phyloP scores from a whole-genome alignment of 1,139 yeast genomes.

The Pneumocystis wakefieldiae region DNA sequence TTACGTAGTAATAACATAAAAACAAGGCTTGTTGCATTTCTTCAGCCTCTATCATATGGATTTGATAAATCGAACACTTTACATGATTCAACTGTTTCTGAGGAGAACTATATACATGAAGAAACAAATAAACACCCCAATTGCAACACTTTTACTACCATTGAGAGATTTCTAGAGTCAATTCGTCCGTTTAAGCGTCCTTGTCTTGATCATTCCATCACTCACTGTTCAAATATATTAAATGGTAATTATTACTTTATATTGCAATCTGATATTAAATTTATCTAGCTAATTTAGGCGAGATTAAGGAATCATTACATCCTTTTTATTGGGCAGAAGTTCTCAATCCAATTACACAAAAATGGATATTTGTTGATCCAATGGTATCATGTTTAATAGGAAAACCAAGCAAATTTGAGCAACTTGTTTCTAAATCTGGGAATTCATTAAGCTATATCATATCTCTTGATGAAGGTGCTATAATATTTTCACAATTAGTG shows the following conservation, averaged over 20 bases:
- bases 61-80: constrained; percentile 20
- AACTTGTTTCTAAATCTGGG: constrained; percentile 45
- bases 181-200: not conserved
- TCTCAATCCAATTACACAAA: constrained; percentile 58
- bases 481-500: not conserved
- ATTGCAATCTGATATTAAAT: not conserved
- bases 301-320: constrained; percentile 26
- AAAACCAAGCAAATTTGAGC: constrained; percentile 65
- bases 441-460: constrained; percentile 60
- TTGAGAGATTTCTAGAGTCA: not conserved
- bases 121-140: not conserved
- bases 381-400: constrained; percentile 50
- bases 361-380: constrained; percentile 84
- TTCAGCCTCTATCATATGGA: constrained; percentile 84
- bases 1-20: constrained; percentile 56
- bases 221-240: not conserved
- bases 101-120: constrained; percentile 50
- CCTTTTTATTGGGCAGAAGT: constrained; percentile 93
- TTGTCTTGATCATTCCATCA: not conserved
- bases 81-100: constrained; percentile 35
- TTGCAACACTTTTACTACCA: not conserved
- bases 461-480: constrained; percentile 42
- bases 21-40: constrained; percentile 60
- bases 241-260: not conserved
- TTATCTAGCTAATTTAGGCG: not conserved